These are phyloP conservation scores for Schizophyllum amplum DNA, from an alignment of 1,284 basidiomycete genomes.

Conservation along the genomic window DNA sequence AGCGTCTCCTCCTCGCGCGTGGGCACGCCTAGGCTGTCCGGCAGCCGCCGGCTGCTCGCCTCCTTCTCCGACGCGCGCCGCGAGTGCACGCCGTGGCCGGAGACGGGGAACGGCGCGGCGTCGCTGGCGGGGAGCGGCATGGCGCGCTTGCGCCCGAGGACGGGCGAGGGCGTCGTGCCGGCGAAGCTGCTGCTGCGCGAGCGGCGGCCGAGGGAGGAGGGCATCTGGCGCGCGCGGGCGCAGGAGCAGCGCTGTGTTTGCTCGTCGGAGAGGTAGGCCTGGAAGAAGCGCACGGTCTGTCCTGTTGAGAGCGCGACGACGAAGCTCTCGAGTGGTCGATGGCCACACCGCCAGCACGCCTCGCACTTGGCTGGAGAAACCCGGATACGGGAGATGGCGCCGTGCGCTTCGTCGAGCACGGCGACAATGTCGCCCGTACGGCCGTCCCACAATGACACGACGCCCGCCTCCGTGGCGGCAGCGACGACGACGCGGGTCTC, in stretches of 20 bases:
- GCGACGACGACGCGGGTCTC: conserved; percentile 45
- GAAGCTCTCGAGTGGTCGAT: conserved; percentile 56
- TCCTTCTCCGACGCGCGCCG: conserved; percentile 64
- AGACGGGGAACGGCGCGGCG: conserved; percentile 58
- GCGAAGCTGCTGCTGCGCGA: conserved; percentile 54
- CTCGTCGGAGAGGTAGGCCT: conserved; percentile 43
- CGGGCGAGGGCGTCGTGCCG: conserved; percentile 36
- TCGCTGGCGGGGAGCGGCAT: conserved; percentile 10
- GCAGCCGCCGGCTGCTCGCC: conserved; percentile 29
- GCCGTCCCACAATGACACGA: conserved; percentile 66
- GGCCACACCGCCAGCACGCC: conserved; percentile 60
- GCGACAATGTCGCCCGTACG: conserved; percentile 50
- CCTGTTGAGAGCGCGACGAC: conserved; percentile 55
- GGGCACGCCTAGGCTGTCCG: conserved; percentile 44
- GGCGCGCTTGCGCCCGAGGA: conserved; percentile 37
- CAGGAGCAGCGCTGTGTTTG: conserved; percentile 61
- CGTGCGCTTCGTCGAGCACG: conserved; percentile 50
- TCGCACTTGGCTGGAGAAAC: conserved; percentile 41
- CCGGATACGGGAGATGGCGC: conserved; percentile 43
- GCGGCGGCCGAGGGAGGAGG: conserved; percentile 36
- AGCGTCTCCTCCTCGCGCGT: conserved; percentile 41
- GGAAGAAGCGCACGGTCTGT: conserved; percentile 51
- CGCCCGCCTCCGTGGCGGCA: conserved; percentile 56
- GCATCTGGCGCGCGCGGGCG: conserved; percentile 35
- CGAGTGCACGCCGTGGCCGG: conserved; percentile 69